phyloP scores from a whole-genome alignment of 768 basidiomycete species.

The Coprinellus micaceus region DNA sequence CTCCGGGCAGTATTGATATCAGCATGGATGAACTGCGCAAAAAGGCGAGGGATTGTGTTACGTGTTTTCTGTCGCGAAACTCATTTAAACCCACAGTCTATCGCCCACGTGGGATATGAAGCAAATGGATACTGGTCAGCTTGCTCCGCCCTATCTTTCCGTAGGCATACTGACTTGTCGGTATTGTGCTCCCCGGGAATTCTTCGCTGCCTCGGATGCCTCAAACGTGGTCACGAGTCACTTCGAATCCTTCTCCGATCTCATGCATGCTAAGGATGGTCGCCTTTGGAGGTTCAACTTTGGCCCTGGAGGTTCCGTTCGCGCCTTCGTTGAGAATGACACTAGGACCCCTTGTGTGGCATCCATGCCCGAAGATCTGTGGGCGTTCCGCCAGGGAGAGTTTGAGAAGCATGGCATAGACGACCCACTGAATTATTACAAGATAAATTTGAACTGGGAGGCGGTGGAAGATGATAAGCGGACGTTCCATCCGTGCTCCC shows the following conservation, averaged over 20 bases:
- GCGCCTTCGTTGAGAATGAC: slow-evolving; percentile 13
- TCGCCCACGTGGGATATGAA: slow-evolving; percentile 24
- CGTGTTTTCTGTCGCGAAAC: too few species aligned
- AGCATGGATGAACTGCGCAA: slow-evolving; percentile 17
- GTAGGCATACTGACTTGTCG: background rate
- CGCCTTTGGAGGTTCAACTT: slow-evolving; percentile 10
- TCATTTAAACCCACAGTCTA: too few species aligned
- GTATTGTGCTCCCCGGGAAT: slow-evolving; percentile 21
- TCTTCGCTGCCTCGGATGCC: slow-evolving; percentile 33
- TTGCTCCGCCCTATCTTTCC: too few species aligned
- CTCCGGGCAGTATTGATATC: slow-evolving; percentile 20
- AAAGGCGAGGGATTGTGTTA: too few species aligned
- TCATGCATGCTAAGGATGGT: slow-evolving; percentile 22
- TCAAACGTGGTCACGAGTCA: slow-evolving; percentile 32
- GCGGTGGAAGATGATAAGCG: slow-evolving; percentile 24
- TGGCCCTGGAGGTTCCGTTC: slow-evolving; percentile 11
- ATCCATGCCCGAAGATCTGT: background rate
- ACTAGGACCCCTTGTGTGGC: background rate
- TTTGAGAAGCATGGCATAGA: slow-evolving; percentile 26
- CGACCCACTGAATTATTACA: slow-evolving; percentile 35
- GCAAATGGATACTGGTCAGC: slow-evolving; percentile 27
- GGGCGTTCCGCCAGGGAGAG: slow-evolving; percentile 23
- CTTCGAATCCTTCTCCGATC: slow-evolving; percentile 34
- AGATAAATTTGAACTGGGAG: slow-evolving; percentile 16
- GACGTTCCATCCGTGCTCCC: background rate